phyloP scores from a whole-genome alignment of 495 filamentous ascomycete genomes.

The Jackrogersella multiformis region DNA sequence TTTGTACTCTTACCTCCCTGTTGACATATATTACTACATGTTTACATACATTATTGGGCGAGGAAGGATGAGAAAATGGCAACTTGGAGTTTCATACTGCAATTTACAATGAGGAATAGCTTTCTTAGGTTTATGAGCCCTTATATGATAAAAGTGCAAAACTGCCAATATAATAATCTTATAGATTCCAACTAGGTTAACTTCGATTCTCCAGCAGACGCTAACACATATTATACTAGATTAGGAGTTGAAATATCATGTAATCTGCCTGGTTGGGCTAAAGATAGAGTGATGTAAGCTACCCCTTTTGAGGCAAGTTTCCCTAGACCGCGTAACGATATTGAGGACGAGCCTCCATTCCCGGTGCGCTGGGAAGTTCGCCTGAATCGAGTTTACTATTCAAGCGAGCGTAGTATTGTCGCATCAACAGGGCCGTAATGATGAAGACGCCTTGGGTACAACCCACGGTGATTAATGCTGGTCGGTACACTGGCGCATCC shows the following conservation, averaged over 20 bases:
- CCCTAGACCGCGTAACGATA: slow-evolving; percentile 28
- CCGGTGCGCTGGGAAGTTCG: slow-evolving; percentile 3
- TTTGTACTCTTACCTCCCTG: neutral
- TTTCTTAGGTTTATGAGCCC: no score
- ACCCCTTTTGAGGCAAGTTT: no score
- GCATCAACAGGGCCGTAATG: slow-evolving; percentile 11
- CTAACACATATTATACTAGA: neutral
- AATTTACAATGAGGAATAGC: no score
- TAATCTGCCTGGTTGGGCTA: neutral
- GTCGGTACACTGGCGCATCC: slow-evolving; percentile 25
- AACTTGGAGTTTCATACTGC: no score
- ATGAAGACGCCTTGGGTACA: slow-evolving; percentile 26
- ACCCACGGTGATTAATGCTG: slow-evolving; percentile 24
- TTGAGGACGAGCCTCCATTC: slow-evolving; percentile 16
- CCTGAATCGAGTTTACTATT: slow-evolving; percentile 28
- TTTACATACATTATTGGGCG: neutral
- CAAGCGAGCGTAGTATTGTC: slow-evolving; percentile 12
- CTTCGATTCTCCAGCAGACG: no score
- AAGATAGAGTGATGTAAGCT: no score
- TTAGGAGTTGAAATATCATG: neutral
- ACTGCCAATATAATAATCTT: no score
- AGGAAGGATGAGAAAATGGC: neutral
- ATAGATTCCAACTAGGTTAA: no score
- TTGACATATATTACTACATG: neutral
- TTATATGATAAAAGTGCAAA: no score